A percentile compares a stretch with the other conserved stretches of the same genome.
Conservation (phyloP, 176 grass and related monocot genomes). For the Cenchrus fungigraminus region DNA sequence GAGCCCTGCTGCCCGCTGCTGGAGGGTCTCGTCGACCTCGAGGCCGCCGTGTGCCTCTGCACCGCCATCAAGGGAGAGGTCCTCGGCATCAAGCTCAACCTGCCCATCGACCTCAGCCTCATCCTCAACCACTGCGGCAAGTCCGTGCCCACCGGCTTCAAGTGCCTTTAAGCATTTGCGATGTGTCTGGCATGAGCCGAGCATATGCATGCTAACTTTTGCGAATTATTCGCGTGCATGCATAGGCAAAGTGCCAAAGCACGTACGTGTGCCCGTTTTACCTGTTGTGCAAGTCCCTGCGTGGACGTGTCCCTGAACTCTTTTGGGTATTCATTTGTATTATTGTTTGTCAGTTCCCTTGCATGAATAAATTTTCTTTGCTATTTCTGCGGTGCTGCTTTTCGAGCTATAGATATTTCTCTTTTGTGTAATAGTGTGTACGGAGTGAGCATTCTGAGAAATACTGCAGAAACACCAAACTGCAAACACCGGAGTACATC, state of each 20-base stretch:
- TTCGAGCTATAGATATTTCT: background rate
- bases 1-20: constrained; percentile 78
- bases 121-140: constrained; percentile 65
- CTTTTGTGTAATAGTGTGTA: too few relatives aligned
- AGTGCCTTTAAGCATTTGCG: constrained; percentile 24
- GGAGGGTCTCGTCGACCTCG: constrained; percentile 74
- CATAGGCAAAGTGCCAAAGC: background rate
- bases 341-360: background rate
- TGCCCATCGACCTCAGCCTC: constrained; percentile 60
- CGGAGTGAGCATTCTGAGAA: too few relatives aligned
- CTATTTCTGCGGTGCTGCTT: background rate
- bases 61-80: constrained; percentile 67
- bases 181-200: background rate
- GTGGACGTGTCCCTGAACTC: background rate
- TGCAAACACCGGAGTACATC: too few relatives aligned
- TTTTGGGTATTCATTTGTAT: background rate
- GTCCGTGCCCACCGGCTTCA: constrained; percentile 24
- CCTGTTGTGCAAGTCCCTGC: background rate
- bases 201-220: background rate
- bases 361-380: background rate
- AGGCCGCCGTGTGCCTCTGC: constrained; percentile 91
- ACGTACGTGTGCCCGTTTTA: background rate
- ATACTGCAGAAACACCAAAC: background rate
- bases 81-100: constrained; percentile 49
- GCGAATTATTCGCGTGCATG: background rate